Conservation (phyloP, 2,329 filamentous ascomycete genomes). For the Aspergillus amoenus region DNA sequence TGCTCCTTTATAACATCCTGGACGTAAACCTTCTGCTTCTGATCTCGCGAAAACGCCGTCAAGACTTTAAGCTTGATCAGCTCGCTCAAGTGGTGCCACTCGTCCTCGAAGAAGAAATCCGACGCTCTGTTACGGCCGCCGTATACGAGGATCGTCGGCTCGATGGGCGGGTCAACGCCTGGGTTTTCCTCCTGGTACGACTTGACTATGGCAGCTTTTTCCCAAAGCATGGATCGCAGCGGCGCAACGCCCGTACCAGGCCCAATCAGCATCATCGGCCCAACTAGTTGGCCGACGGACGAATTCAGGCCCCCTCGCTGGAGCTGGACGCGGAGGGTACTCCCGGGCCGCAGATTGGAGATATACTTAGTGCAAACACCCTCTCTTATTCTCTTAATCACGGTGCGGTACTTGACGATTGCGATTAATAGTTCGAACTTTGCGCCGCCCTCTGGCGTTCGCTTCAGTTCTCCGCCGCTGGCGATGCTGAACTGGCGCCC, state of each 20-base stretch:
- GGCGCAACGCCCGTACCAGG: constrained; percentile 87
- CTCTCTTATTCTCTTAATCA: constrained; percentile 78
- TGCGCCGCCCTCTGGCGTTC: constrained; percentile 38
- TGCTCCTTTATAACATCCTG: constrained; percentile 62
- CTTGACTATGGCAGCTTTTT: constrained; percentile 54
- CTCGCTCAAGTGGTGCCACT: constrained; percentile 61
- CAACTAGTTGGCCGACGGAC: constrained; percentile 46
- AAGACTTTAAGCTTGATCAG: constrained; percentile 53
- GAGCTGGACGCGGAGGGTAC: constrained; percentile 60
- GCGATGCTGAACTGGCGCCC: constrained; percentile 93
- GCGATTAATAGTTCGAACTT: constrained; percentile 74
- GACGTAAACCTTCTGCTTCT: constrained; percentile 64
- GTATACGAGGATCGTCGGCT: constrained; percentile 69
- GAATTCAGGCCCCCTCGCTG: constrained; percentile 54
- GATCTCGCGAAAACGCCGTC: constrained; percentile 71
- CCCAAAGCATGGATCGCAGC: constrained; percentile 75
- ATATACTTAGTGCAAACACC: constrained; percentile 91
- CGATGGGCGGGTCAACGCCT: constrained; percentile 29
- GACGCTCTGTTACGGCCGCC: constrained; percentile 72
- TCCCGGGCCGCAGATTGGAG: constrained; percentile 59
- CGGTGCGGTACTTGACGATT: constrained; percentile 86
- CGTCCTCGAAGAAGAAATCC: constrained; percentile 79
- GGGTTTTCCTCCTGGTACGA: constrained; percentile 30
- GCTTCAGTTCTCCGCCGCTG: constrained; percentile 60
- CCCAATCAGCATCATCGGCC: constrained; percentile 73